These are phyloP conservation scores for Huntiella bhutanensis DNA, from an alignment of 2,329 filamentous ascomycete genomes.

Conservation along the genomic window DNA sequence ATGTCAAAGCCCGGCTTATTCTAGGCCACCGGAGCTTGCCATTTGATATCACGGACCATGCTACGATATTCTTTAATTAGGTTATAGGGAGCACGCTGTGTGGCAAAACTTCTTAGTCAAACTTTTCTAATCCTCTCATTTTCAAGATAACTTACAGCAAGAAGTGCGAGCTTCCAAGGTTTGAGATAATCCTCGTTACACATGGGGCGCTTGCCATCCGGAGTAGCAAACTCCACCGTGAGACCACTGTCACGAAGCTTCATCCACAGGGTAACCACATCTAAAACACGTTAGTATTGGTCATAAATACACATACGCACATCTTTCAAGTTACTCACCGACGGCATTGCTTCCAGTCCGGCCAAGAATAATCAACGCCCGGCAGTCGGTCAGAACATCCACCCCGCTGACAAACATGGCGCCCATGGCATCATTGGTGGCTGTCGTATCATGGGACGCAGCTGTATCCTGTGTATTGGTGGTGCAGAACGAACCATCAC, in stretches of 20 bases:
- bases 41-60: conserved; percentile 7
- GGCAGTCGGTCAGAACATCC: not conserved
- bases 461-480: too few relatives aligned
- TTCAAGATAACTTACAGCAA: conserved; percentile 1
- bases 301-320: not conserved
- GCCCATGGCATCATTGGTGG: not conserved
- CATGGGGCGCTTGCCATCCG: conserved; percentile 2
- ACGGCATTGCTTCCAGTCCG: conserved; percentile 7
- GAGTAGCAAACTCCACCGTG: conserved; percentile 8
- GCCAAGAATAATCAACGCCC: conserved; percentile 5
- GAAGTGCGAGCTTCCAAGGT: conserved; percentile 5
- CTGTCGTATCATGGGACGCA: not conserved
- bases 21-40: conserved; percentile 3
- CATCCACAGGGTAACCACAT: conserved; percentile 6
- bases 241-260: conserved; percentile 8
- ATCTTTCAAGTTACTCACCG: not conserved
- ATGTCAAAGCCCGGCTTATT: conserved; percentile 5
- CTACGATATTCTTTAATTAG: conserved; percentile 4
- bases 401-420: not conserved
- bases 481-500: too few relatives aligned
- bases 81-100: conserved; percentile 9
- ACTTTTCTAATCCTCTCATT: not conserved
- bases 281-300: not conserved
- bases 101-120: not conserved
- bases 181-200: conserved; percentile 6